A percentile compares a stretch with the other conserved stretches of the same genome.
Conservation (phyloP, 2,329 filamentous ascomycete species). For the Pseudogymnoascus sp. region DNA sequence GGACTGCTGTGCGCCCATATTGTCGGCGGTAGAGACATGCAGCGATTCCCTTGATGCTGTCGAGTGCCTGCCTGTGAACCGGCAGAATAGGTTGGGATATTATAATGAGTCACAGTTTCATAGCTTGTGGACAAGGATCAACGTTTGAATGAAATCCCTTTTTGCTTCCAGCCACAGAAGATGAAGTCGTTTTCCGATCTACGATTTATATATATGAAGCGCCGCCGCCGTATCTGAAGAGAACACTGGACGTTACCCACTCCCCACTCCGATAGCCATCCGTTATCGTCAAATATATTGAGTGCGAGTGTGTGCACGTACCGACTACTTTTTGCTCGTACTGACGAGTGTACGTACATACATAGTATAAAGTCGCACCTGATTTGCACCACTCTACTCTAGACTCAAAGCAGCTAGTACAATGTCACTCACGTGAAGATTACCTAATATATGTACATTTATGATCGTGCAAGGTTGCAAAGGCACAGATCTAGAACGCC, state of each 20-base stretch:
- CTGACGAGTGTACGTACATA: no score
- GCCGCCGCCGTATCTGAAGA: no score
- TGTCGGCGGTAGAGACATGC: not conserved
- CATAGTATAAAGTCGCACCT: no score
- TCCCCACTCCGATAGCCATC: not conserved
- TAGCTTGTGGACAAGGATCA: not conserved
- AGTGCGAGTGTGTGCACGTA: not conserved
- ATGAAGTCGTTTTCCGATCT: not conserved
- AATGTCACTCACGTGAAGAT: conserved; percentile 5
- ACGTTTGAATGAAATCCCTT: not conserved
- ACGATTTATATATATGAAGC: conserved; percentile 3
- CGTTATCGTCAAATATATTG: not conserved
- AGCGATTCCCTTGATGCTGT: not conserved
- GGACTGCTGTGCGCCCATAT: conserved; percentile 26
- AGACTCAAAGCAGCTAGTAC: not conserved
- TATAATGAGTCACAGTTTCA: not conserved
- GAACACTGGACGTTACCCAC: not conserved
- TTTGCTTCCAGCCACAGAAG: not conserved
- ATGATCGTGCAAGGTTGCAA: conserved; percentile 4
- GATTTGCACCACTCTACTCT: not conserved
- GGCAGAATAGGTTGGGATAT: not conserved
- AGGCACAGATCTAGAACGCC: conserved; percentile 9
- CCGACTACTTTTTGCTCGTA: not conserved
- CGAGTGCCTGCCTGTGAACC: not conserved
- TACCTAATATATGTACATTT: conserved; percentile 5